Base-by-base conservation (phyloP, 139 green algal genomes). In the Monoraphidium neglectum region DNA sequence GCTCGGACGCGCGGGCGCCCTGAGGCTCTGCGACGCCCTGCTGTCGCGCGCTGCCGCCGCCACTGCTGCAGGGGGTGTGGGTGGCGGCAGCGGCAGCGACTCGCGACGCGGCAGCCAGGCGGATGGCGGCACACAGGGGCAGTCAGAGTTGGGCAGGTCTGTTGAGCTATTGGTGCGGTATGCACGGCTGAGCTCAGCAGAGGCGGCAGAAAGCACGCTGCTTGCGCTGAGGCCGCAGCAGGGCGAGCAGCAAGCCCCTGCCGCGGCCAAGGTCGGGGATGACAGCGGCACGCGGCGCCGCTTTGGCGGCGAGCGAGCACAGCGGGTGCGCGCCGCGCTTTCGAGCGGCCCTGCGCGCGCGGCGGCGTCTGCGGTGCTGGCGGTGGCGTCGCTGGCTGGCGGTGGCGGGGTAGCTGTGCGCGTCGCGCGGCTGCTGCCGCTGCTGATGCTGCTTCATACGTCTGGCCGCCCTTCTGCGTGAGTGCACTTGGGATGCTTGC, bases 21-120 rank as follows among this genome's bases (percentile, higher is more conserved):
- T 82, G 28, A 72, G 70, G 62, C 72, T 88, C 4, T 86, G 80
- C 60, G 76, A 86, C 35, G 65, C 82, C 67, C 80, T 86, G 59
- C 65, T 88, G 30, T 30, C 40, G 16, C 61, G 72, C 18, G 72
- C 72, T 0, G 61, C 33, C 8, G 61, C 57, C 6, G 57, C n/a
- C 10, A 16, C 6, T 13, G 57, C 10, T 13, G n/a, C 10, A 8
- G n/a, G 43, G 8, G 43, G 43, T 8, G 43, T 8, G 8, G 43
- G 8, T 8, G 43, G 43, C 8, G 43, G 6, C n/a, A 4, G 61
- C 33, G 61, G 49, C 56, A 38, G 72, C 61, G 13, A 40, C 56
- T 30, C 30, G 43, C 24, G 62, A 46, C 32, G 43, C 72, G 28
- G 47, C 72, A 59, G 62, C 61, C 24, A 23, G 35, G 0, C n/a